phyloP scores from a whole-genome alignment of 768 basidiomycete species.

The Mycena belliarum region DNA sequence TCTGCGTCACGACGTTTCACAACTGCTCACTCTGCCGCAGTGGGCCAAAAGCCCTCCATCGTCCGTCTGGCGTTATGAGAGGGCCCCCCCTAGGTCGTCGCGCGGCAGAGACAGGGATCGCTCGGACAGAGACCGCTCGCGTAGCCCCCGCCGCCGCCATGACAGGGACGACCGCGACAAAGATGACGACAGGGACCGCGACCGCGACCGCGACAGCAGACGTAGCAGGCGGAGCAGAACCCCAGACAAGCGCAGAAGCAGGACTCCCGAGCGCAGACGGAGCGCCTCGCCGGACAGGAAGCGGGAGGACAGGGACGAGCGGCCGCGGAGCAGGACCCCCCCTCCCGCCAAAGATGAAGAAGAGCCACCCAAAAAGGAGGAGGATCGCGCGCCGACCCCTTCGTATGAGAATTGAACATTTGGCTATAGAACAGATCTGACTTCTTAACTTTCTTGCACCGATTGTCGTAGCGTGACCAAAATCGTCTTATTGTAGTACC shows the following conservation, averaged over 20 bases:
- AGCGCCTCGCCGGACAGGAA: conserved; percentile 45
- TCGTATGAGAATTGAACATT: conserved; percentile 60
- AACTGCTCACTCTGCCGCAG: conserved; percentile 32
- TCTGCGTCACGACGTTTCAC: not conserved
- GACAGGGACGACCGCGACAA: conserved; percentile 37
- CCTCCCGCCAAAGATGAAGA: conserved; percentile 34
- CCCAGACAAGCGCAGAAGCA: conserved; percentile 48
- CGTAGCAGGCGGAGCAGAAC: conserved; percentile 52
- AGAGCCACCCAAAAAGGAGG: conserved; percentile 45
- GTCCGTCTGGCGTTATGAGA: conserved; percentile 71
- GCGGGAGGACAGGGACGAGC: conserved; percentile 30
- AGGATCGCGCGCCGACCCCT: conserved; percentile 58
- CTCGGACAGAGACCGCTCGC: conserved; percentile 29
- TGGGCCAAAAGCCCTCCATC: conserved; percentile 86
- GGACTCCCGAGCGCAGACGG: conserved; percentile 31
- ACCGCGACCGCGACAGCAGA: conserved; percentile 29
- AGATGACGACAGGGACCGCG: conserved; percentile 16
- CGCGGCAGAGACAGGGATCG: conserved; percentile 32
- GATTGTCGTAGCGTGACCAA: conserved; percentile 7
- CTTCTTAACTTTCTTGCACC: not conserved
- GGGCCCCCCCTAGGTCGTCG: conserved; percentile 35
- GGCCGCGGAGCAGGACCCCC: conserved; percentile 51
- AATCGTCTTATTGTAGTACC: not conserved
- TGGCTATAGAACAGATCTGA: too few relatives aligned
- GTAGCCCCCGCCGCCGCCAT: conserved; percentile 3